These are phyloP conservation scores for Gyrodon lividus DNA, from an alignment of 768 basidiomycete species.

Conservation along the genomic window DNA sequence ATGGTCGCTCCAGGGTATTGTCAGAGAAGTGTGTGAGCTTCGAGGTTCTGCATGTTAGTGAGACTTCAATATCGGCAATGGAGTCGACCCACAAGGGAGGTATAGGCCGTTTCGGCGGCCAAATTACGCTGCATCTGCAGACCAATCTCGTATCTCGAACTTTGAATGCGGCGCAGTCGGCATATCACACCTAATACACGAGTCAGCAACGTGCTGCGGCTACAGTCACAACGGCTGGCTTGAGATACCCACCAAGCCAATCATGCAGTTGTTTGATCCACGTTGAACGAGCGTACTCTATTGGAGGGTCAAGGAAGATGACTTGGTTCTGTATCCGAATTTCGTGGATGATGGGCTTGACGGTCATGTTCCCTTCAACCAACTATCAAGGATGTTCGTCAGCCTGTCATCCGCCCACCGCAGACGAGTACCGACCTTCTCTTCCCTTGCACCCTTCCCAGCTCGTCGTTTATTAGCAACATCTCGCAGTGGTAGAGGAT, in stretches of 20 bases:
- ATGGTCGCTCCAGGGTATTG: constrained; percentile 74
- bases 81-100: constrained; percentile 61
- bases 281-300: constrained; percentile 86
- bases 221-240: too few relatives aligned
- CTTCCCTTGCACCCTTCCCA: constrained; percentile 73
- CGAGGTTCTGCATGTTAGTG: constrained; percentile 7
- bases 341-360: constrained; percentile 91
- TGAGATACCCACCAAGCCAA: constrained; percentile 63
- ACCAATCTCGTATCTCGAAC: constrained; percentile 95
- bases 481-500: constrained; percentile 50
- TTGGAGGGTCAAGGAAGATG: constrained; percentile 97
- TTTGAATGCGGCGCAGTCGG: constrained; percentile 82
- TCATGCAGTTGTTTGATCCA: constrained; percentile 91
- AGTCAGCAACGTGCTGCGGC: not conserved
- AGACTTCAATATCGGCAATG: not conserved
- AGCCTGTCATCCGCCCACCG: not conserved
- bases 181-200: constrained; percentile 72
- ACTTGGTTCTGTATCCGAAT: constrained; percentile 98
- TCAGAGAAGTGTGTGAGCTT: constrained; percentile 77
- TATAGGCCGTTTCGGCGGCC: constrained; percentile 73
- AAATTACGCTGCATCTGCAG: constrained; percentile 79
- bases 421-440: constrained; percentile 53
- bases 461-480: constrained; percentile 62
- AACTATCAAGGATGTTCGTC: constrained; percentile 41
- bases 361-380: constrained; percentile 67